These are phyloP conservation scores for Mortierella sp. DNA, from an alignment of 371 early-diverging fungal genomes.

Conservation along the genomic window DNA sequence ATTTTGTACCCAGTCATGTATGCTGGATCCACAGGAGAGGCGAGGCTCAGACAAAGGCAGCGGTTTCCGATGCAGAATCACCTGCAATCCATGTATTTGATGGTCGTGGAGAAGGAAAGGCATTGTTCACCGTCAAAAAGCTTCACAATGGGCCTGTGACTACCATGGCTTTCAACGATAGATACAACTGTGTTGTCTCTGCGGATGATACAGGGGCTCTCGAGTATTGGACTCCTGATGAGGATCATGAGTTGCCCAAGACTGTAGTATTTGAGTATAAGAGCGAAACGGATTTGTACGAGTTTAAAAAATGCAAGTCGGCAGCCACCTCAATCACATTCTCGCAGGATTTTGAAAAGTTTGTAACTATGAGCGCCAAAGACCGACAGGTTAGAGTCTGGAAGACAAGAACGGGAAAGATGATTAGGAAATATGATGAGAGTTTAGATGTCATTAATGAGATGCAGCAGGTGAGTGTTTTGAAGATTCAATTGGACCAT, in stretches of 20 bases:
- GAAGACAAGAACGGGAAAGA: conserved; percentile 85
- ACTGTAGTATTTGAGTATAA: conserved; percentile 84
- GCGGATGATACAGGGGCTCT: conserved; percentile 89
- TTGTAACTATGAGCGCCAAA: conserved; percentile 88
- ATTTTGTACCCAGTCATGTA: conserved; percentile 79
- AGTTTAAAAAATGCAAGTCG: conserved; percentile 85
- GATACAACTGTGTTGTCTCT: conserved; percentile 83
- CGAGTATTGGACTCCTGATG: conserved; percentile 92
- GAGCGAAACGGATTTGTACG: conserved; percentile 94
- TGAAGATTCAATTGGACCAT: no score
- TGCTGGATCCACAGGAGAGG: conserved; percentile 92
- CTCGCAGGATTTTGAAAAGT: conserved; percentile 83
- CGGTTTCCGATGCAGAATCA: conserved; percentile 84
- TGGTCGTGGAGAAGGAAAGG: conserved; percentile 75
- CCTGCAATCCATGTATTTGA: conserved; percentile 86
- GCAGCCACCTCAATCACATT: conserved; percentile 82
- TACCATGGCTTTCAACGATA: conserved; percentile 84
- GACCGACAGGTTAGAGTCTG: conserved; percentile 93
- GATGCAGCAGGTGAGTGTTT: conserved; percentile 83
- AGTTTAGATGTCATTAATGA: conserved; percentile 83
- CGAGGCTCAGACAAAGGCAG: conserved; percentile 83
- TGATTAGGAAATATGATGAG: conserved; percentile 93
- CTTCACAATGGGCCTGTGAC: conserved; percentile 85
- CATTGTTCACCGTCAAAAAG: conserved; percentile 72
- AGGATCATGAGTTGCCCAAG: conserved; percentile 72